phyloP scores from a whole-genome alignment of 2,329 filamentous ascomycete genomes.

The Aureobasidium sp. region DNA sequence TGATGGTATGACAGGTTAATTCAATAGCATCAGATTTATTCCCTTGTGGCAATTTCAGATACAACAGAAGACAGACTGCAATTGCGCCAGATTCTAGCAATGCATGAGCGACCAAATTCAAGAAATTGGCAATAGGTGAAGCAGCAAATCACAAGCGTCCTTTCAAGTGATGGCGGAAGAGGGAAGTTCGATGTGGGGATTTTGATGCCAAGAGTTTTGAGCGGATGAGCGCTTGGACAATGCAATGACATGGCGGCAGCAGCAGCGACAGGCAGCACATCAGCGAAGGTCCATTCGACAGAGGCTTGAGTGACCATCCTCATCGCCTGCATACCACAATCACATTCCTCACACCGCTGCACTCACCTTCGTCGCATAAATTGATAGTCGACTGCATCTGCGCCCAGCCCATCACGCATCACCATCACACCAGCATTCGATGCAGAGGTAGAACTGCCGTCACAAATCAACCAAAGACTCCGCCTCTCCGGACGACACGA shows the following conservation, averaged over 20 bases:
- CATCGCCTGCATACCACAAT: not conserved
- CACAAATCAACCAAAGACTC: not conserved
- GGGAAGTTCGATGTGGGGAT: not conserved
- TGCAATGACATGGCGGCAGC: not conserved
- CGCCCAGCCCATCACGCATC: not conserved
- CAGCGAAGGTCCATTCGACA: not conserved
- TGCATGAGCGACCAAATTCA: not conserved
- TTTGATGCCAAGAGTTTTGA: not conserved
- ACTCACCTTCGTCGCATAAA: not conserved
- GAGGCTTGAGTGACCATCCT: not conserved
- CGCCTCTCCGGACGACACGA: constrained; percentile 17
- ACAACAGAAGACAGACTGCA: not conserved
- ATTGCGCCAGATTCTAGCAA: not conserved
- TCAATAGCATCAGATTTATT: not conserved
- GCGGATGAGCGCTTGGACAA: not conserved
- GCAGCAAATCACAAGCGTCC: not conserved
- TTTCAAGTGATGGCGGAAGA: not conserved
- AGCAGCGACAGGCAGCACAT: no score
- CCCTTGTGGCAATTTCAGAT: not conserved
- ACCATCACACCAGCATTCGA: not conserved
- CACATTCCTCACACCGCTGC: not conserved
- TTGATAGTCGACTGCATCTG: not conserved
- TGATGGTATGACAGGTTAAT: not conserved
- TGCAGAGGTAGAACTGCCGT: not conserved
- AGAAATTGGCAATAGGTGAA: not conserved